Base-by-base conservation (phyloP, 176 grass and related monocot genomes). In the Hordeum vulgare region DNA sequence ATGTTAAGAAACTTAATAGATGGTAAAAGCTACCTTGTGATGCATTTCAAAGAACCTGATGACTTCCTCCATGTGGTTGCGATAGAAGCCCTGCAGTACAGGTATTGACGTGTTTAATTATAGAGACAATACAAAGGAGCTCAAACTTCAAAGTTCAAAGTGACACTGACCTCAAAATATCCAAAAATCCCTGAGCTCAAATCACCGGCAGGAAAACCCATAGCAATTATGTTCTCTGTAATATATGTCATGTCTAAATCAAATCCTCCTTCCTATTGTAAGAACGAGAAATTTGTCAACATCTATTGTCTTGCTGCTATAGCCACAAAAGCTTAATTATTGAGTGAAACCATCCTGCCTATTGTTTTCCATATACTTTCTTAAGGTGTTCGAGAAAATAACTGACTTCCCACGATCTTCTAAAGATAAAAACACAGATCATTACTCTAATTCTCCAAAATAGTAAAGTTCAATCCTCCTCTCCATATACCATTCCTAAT, bases 181-280 rank as follows among this genome's bases (percentile, higher is more conserved):
- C 96, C 96, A 68, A 99, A 96, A 96, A 99, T 84, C 11, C 96
- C 96, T 76, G 96, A 99, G 71, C 96, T 99, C 86, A 96, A 84
- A 89, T 99, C 96, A 83, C 96, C 96, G 36, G 96, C 96, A 80
- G 96, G 96, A 66, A 99, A 99, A 78, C 96, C 96, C 96, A 99
- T 99, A 53, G 96, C 96, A 85, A 99, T 99, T 78, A 99, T 94
- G 69, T 99, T 99, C 83, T 99, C 96, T 14, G 96, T 99, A 83
- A 99, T 99, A 87, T 99, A 99, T 85, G 96, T 99, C 96, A 99
- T 99, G 77, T 99, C 96, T 86, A 99, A 86, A 99, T 99, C 96
- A 92, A 99, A 99, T 61, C 93, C 96, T 62, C 96, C 96, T 96
- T 99, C 96, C 96, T 99, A 85, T 65, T 76, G 85, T 70, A 83